Conservation (phyloP, 192 early-diverging fungal species). For the Linnemannia elongata region DNA sequence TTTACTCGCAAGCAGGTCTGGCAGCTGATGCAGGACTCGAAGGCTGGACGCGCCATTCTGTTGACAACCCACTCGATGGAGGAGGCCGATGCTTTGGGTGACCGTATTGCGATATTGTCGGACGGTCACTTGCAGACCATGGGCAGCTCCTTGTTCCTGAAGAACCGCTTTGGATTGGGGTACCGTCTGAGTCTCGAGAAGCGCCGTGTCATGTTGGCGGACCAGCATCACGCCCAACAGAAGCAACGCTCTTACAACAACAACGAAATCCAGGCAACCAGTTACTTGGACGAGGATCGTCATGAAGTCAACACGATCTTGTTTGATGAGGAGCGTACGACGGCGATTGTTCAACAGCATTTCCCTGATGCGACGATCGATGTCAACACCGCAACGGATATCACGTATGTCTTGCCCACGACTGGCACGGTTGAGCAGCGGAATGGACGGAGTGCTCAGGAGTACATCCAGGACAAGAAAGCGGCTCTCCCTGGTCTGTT, state of each 20-base stretch:
- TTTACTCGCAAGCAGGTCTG: conserved; percentile 64
- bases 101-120: conserved; percentile 65
- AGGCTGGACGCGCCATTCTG: conserved; percentile 63
- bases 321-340: conserved; percentile 44
- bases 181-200: conserved; percentile 65
- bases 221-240: conserved; percentile 13
- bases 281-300: background rate
- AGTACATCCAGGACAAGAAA: conserved; percentile 45
- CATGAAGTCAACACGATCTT: conserved; percentile 13
- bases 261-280: conserved; percentile 14
- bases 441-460: conserved; percentile 39
- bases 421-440: conserved; percentile 43
- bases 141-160: conserved; percentile 71
- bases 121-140: conserved; percentile 62
- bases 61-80: conserved; percentile 78
- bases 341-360: conserved; percentile 36
- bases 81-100: conserved; percentile 70
- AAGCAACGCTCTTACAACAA: background rate
- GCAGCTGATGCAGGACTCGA: conserved; percentile 66
- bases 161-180: conserved; percentile 68
- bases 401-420: conserved; percentile 53
- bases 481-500: conserved; percentile 38
- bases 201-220: conserved; percentile 54
- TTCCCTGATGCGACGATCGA: conserved; percentile 54
- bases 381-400: conserved; percentile 53